Evolutionary conservation across 345 rosid species (phyloP), one percentile per base, ranked within the genome.

Genomic region (Camelina laxa): DNA sequence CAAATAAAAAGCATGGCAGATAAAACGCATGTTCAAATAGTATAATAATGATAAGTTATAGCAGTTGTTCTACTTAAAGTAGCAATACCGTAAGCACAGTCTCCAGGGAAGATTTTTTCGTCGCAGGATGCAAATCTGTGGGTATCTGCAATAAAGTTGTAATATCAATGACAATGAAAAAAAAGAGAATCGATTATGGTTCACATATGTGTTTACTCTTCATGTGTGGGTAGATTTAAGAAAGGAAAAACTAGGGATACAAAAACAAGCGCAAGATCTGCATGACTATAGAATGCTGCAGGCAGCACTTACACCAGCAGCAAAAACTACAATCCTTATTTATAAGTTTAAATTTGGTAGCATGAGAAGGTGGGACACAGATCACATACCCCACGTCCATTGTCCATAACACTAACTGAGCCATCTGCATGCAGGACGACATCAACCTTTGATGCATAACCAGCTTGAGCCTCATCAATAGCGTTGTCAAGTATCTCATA

Each of bases 401-500:
- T 79, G 79, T 96, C 99, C 73, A 86, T 73, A 60, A 92, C 85
- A 82, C 97, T 87, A 38, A 91, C 98, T 35, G 97, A 91, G 82
- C 88, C 87, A 82, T 96, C 96, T 6, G 82, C 72, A 77, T 81
- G 87, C 11, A 96, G 71, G 79, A 88, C 35, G 36, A 92, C 92
- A 42, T 88, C 87, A 62, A 95, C 76, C 53, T 83, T 85, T 45
- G 96, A 83, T 49, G 98, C 99, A 83, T 80, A 85, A 49, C 99
- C 99, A 9, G 98, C 98, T 85, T 95, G 99, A 60, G 98, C 98
- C 84, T 95, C 99, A 69, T 95, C 99, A 42, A 95, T 86, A 24
- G 96, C 99, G 77, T 95, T 95, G 80, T 95, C 99, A 76, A 95
- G 82, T 77, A 95, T 95, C 81, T 95, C 99, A 72, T 92, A 95